Conservation (phyloP, 306 rosid species). For the Begonia loranthoides region DNA sequence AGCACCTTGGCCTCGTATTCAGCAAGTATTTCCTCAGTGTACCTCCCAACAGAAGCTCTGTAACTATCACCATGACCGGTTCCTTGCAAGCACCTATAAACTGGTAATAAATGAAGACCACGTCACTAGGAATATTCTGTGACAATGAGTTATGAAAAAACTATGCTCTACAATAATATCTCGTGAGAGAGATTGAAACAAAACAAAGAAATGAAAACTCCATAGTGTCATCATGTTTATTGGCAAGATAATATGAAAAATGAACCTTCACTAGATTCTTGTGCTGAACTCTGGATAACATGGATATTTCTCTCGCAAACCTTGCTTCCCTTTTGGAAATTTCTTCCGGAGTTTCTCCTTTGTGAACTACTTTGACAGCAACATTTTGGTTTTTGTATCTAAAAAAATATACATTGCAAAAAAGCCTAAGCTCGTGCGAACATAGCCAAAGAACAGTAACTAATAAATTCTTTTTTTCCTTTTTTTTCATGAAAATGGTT, state of each 20-base stretch:
- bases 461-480: too few species aligned
- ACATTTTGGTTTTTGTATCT: constrained; percentile 45
- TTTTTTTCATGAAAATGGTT: too few species aligned
- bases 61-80: constrained; percentile 67
- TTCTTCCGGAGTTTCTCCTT: constrained; percentile 37
- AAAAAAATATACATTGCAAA: constrained; percentile 11
- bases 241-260: neutral
- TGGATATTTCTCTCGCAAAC: constrained; percentile 73
- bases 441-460: too few species aligned
- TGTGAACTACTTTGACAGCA: constrained; percentile 33
- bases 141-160: too few species aligned
- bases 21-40: constrained; percentile 46
- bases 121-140: constrained; percentile 12
- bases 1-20: constrained; percentile 36
- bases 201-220: neutral
- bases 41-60: constrained; percentile 65
- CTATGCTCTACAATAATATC: neutral
- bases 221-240: too few species aligned
- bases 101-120: constrained; percentile 25
- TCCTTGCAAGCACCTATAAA: constrained; percentile 72
- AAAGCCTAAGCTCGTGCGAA: too few species aligned
- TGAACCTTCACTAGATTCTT: constrained; percentile 81
- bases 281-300: constrained; percentile 88
- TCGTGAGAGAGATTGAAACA: neutral
- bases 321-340: constrained; percentile 53